Conservation (phyloP, 495 filamentous ascomycete species). For the Lepidopterella palustris region DNA sequence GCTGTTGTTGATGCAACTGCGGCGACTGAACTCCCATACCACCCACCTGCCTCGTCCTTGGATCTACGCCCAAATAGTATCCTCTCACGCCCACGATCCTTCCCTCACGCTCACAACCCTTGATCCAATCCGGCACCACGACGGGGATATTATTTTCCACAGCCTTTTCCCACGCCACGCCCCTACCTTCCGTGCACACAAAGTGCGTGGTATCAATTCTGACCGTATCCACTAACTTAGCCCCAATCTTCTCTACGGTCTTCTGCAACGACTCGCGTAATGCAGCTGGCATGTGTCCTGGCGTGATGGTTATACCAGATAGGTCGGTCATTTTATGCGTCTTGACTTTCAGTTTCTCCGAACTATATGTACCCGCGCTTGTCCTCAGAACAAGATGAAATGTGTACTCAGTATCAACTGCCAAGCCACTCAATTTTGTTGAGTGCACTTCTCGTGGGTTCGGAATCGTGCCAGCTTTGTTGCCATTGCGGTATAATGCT, state of each 20-base stretch:
- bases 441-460: slow-evolving; percentile 74
- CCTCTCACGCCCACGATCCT: slow-evolving; percentile 89
- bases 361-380: slow-evolving; percentile 76
- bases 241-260: slow-evolving; percentile 82
- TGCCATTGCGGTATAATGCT: slow-evolving; percentile 87
- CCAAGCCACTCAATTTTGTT: slow-evolving; percentile 96
- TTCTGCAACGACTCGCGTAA: slow-evolving; percentile 65
- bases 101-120: slow-evolving; percentile 87
- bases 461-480: slow-evolving; percentile 91
- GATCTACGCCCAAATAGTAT: slow-evolving; percentile 91
- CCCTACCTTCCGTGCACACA: slow-evolving; percentile 92
- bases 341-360: slow-evolving; percentile 74
- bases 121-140: slow-evolving; percentile 95
- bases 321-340: slow-evolving; percentile 99
- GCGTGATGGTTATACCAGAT: slow-evolving; percentile 90
- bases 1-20: slow-evolving; percentile 15
- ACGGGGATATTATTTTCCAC: slow-evolving; percentile 97
- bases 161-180: slow-evolving; percentile 87
- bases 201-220: slow-evolving; percentile 98
- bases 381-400: slow-evolving; percentile 92
- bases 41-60: slow-evolving; percentile 54
- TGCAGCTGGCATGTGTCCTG: slow-evolving; percentile 72
- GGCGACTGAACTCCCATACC: slow-evolving; percentile 28
- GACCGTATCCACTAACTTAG: slow-evolving; percentile 82
- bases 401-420: slow-evolving; percentile 88